These are phyloP conservation scores for Globisporangium barbulae DNA, from an alignment of 352 stramenopile species.

Conservation along the genomic window DNA sequence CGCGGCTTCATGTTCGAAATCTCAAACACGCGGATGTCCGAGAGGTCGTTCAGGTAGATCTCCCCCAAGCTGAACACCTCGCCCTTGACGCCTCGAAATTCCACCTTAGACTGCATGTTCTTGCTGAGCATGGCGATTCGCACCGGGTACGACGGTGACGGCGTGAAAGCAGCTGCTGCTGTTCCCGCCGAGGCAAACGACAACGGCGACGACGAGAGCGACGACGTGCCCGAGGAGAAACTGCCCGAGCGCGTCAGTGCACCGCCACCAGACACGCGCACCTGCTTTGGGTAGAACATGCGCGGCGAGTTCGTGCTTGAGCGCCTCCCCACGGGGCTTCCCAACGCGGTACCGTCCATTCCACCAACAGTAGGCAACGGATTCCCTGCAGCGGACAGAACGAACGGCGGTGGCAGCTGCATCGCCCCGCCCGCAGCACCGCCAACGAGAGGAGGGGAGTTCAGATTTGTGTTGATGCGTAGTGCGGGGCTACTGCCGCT, in stretches of 20 bases:
- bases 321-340: constrained; percentile 2
- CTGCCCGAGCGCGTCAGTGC: constrained; percentile 14
- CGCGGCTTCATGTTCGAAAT: constrained; percentile 59
- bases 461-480: constrained; percentile 18
- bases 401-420: constrained; percentile 6
- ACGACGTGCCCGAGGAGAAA: constrained; percentile 21
- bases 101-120: constrained; percentile 40
- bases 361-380: neutral
- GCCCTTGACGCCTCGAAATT: constrained; percentile 47
- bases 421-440: neutral
- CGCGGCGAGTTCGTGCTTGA: constrained; percentile 15
- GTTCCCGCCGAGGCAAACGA: neutral
- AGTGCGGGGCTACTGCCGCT: constrained; percentile 5
- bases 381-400: constrained; percentile 6
- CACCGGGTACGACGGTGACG: constrained; percentile 31
- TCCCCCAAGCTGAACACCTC: constrained; percentile 70
- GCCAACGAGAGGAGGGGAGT: neutral
- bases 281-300: constrained; percentile 14
- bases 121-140: constrained; percentile 63
- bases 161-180: constrained; percentile 9
- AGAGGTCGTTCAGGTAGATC: constrained; percentile 87
- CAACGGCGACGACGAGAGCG: constrained; percentile 13
- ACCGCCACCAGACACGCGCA: neutral
- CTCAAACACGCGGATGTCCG: constrained; percentile 80
- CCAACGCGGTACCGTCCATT: neutral